These are phyloP conservation scores for Trypanosomatidae sp. DNA, from an alignment of 208 protist species.

Conservation along the genomic window DNA sequence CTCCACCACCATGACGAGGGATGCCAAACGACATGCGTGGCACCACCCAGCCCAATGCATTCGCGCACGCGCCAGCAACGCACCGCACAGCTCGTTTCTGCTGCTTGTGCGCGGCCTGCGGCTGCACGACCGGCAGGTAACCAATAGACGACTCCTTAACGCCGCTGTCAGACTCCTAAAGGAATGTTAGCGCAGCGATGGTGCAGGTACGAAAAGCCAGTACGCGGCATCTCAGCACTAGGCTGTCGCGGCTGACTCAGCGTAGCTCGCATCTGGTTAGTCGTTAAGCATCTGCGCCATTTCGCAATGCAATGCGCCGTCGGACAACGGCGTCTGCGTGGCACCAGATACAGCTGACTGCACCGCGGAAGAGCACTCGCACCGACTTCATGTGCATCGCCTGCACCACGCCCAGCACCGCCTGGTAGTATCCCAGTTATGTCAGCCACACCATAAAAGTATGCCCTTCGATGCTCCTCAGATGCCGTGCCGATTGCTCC, in stretches of 20 bases:
- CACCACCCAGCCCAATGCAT: constrained; percentile 37
- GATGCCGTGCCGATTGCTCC: constrained; percentile 16
- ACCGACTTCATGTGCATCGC: constrained; percentile 27
- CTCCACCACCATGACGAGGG: constrained; percentile 46
- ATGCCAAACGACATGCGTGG: constrained; percentile 45
- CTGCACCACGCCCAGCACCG: constrained; percentile 41
- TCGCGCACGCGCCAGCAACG: constrained; percentile 34
- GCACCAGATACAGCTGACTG: constrained; percentile 11
- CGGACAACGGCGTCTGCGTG: constrained; percentile 1
- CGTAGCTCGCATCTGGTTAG: constrained; percentile 21
- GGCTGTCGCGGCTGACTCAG: constrained; percentile 21
- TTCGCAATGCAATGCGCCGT: constrained; percentile 18
- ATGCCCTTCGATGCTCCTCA: constrained; percentile 26
- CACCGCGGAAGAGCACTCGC: constrained; percentile 34
- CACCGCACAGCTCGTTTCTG: constrained; percentile 36
- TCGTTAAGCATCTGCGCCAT: constrained; percentile 26
- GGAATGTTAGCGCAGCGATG: constrained; percentile 25
- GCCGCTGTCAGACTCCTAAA: constrained; percentile 6
- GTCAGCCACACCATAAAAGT: constrained; percentile 45
- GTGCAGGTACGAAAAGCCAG: constrained; percentile 28
- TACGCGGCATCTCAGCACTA: constrained; percentile 30
- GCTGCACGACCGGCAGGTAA: constrained; percentile 37
- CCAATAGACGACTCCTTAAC: constrained; percentile 18
- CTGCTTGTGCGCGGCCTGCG: constrained; percentile 18
- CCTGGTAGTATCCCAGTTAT: constrained; percentile 33